These are phyloP conservation scores for Rutidosis leptorrhynchoides DNA, from an alignment of 129 eudicot species.

Conservation along the genomic window DNA sequence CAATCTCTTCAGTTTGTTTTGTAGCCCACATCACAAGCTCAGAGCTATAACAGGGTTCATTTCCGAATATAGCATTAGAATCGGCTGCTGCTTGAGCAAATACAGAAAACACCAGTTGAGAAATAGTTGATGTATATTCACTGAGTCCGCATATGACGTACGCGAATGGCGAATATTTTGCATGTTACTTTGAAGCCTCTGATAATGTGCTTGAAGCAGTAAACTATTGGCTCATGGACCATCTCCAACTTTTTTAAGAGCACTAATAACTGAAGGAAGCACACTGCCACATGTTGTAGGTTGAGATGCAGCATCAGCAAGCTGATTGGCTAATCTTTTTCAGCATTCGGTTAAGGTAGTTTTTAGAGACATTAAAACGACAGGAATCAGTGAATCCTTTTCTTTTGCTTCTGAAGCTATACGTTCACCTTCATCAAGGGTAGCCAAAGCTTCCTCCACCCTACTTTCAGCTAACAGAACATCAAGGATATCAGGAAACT, in stretches of 20 bases:
- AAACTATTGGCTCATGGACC: slow-evolving; percentile 93
- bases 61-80: slow-evolving; percentile 70
- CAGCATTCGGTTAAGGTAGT: slow-evolving; percentile 63
- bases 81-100: slow-evolving; percentile 92
- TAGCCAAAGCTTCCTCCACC: slow-evolving; percentile 83
- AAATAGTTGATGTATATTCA: slow-evolving; percentile 95
- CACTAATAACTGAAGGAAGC: slow-evolving; percentile 88
- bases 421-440: slow-evolving; percentile 86
- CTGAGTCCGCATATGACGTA: slow-evolving; percentile 98
- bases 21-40: slow-evolving; percentile 99
- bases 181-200: slow-evolving; percentile 88
- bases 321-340: slow-evolving; percentile 94
- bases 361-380: slow-evolving; percentile 51
- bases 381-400: slow-evolving; percentile 46
- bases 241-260: slow-evolving; percentile 91
- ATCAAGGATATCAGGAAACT: slow-evolving; percentile 92
- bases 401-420: slow-evolving; percentile 77
- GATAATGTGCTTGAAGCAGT: slow-evolving; percentile 87
- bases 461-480: slow-evolving; percentile 96
- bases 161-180: slow-evolving; percentile 90
- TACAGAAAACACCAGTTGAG: slow-evolving; percentile 93
- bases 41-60: slow-evolving; percentile 76
- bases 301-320: slow-evolving; percentile 97
- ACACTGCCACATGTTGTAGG: slow-evolving; percentile 96
- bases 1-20: slow-evolving; percentile 78